These are phyloP conservation scores for Tripterygium wilfordii DNA, from an alignment of 177 flowering plant genomes.

Conservation along the genomic window DNA sequence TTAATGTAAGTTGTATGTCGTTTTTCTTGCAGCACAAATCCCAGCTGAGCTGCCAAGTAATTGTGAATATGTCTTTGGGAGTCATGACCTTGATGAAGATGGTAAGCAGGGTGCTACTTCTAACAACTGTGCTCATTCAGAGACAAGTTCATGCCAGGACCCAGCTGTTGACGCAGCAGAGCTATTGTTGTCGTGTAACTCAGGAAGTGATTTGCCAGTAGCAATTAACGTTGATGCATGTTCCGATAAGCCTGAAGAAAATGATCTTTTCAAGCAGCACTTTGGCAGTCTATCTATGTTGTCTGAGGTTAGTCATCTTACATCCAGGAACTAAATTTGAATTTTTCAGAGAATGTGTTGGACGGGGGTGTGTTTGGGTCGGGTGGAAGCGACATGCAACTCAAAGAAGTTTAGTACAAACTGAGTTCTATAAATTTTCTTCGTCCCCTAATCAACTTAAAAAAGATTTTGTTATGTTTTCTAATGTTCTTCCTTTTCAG, in stretches of 20 bases:
- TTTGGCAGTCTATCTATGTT: constrained; percentile 39
- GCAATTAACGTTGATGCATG: constrained; percentile 8
- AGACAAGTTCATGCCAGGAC: constrained; percentile 7
- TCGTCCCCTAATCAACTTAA: too few relatives aligned
- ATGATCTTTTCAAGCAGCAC: constrained; percentile 36
- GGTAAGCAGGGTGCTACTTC: constrained; percentile 1
- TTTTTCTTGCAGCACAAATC: constrained; percentile 16
- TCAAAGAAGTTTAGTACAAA: too few relatives aligned
- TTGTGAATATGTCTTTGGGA: constrained; percentile 4
- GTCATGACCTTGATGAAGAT: constrained; percentile 5
- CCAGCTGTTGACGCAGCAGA: constrained; percentile 4
- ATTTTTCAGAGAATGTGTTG: too few relatives aligned
- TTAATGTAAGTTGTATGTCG: too few relatives aligned
- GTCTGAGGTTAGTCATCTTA: constrained; percentile 28
- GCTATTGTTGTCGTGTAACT: constrained; percentile 5
- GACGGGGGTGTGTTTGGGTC: too few relatives aligned
- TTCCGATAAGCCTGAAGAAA: constrained; percentile 11
- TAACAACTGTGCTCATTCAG: constrained; percentile 1
- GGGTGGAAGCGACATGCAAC: too few relatives aligned
- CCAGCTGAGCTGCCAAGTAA: constrained; percentile 12
- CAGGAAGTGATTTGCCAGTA: constrained; percentile 9
- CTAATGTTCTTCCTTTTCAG: too few relatives aligned
- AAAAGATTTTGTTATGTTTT: too few relatives aligned
- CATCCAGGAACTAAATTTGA: too few relatives aligned
- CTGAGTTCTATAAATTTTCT: too few relatives aligned